These are phyloP conservation scores for Plasmodium coatneyi DNA, from an alignment of 169 alveolate species.

Conservation along the genomic window DNA sequence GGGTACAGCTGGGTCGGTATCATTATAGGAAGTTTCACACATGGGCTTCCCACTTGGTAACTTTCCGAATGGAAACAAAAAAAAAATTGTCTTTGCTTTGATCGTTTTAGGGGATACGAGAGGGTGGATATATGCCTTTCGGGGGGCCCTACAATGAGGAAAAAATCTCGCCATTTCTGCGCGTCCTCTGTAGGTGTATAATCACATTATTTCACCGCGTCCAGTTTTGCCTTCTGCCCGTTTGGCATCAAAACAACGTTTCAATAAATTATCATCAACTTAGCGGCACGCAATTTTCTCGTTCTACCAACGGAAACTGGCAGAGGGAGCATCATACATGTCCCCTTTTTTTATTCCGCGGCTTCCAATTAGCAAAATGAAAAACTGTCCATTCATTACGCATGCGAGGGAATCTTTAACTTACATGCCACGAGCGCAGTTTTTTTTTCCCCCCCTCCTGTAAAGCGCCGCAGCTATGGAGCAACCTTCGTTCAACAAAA, in stretches of 20 bases:
- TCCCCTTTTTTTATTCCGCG: neutral
- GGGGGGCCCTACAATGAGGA: neutral
- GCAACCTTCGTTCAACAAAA: neutral
- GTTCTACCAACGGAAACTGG: neutral
- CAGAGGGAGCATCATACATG: neutral
- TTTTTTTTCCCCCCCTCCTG: neutral
- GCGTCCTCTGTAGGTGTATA: neutral
- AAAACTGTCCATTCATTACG: neutral
- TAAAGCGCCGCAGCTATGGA: neutral
- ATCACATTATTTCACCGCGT: neutral
- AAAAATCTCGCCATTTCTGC: neutral
- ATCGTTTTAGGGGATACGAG: neutral
- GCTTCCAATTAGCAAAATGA: neutral
- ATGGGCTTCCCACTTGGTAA: neutral
- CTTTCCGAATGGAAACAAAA: neutral
- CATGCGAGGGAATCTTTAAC: neutral
- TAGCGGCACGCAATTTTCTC: neutral
- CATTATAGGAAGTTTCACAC: neutral
- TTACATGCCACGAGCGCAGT: neutral
- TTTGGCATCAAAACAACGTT: neutral
- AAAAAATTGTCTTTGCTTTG: neutral
- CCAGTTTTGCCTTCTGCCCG: neutral
- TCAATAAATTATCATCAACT: neutral
- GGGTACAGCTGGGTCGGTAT: neutral
- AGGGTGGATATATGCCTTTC: neutral